Percentiles rank a stretch among this genome's conserved stretches.
Conservation (phyloP, 2,329 filamentous ascomycete species). For the Neoarthrinium moseri region DNA sequence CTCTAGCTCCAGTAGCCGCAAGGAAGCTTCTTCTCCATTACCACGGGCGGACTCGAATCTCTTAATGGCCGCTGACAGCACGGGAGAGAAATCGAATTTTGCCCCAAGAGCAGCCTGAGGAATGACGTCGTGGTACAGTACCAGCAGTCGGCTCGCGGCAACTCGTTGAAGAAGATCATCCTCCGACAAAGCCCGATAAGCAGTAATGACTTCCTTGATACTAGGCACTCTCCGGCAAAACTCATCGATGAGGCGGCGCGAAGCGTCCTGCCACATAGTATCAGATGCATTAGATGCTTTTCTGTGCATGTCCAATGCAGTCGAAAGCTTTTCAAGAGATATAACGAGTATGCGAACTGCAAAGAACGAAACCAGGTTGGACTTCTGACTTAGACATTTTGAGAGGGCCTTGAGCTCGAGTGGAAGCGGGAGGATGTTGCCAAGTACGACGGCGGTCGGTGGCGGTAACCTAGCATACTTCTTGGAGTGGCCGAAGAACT, state of each 20-base stretch:
- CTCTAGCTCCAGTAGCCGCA: slow-evolving; percentile 73
- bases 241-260: slow-evolving; percentile 65
- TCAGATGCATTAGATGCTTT: slow-evolving; percentile 39
- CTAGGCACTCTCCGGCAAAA: slow-evolving; percentile 78
- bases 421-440: slow-evolving; percentile 82
- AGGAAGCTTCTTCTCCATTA: slow-evolving; percentile 46
- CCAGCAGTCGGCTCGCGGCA: slow-evolving; percentile 73
- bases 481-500: slow-evolving; percentile 66
- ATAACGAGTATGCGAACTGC: slow-evolving; percentile 76
- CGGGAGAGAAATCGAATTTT: slow-evolving; percentile 83
- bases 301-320: slow-evolving; percentile 60
- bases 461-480: slow-evolving; percentile 69
- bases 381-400: slow-evolving; percentile 75
- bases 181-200: slow-evolving; percentile 67
- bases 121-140: slow-evolving; percentile 80
- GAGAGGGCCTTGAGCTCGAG: slow-evolving; percentile 77
- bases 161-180: slow-evolving; percentile 75
- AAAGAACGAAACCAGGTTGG: slow-evolving; percentile 80
- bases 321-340: slow-evolving; percentile 74
- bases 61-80: slow-evolving; percentile 68
- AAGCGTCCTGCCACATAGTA: slow-evolving; percentile 68
- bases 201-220: slow-evolving; percentile 75
- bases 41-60: slow-evolving; percentile 55
- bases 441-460: slow-evolving; percentile 74
- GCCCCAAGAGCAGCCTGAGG: slow-evolving; percentile 78